Evolutionary conservation across 805 yeast species (phyloP), one percentile per base, ranked within the genome.

Genomic region (Wickerhamomyces tratensis): DNA sequence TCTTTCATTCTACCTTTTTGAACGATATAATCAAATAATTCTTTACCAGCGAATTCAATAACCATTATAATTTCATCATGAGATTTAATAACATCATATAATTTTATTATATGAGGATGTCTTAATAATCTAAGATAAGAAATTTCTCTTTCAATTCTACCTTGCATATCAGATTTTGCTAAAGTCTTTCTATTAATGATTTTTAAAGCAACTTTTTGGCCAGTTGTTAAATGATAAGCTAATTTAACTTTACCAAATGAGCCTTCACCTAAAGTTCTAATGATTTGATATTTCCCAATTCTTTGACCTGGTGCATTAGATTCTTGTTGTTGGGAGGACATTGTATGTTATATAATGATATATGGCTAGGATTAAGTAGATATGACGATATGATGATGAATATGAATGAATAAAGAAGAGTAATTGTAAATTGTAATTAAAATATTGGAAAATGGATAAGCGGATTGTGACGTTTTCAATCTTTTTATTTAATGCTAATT

Each of bases 1-100:
- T 91, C 98, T 35, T 81, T 79, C 95, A 89, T 84, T 55, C 85
- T 80, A 34, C 96, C 97, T 56, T 87, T 76, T 58, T 89, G 96
- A 13, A 89, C 95, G 61, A 89, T 91, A 59, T 91, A 89, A 56
- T 91, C 98, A 57, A 91, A 91, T 54, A 91, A 73, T 64, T 89
- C 98, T 52, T 86, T 86, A n/a, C 95, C 95, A 1, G 97, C 98
- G 58, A 76, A 91, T 64, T 91, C 98, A 56, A 91, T 87, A 27
- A 91, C 98, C 96, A 91, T 91, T 54, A 91, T 85, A 52, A 91
- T 91, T 57, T 91, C 98, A 53, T 91, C 96, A 54, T 86, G 86
- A 37, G 95, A 84, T 62, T 89, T 89, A 60, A 91, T 89, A 37
- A 91, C 98, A 61, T 91, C 98, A 64, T 88, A 89, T 40, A 91